Conservation (phyloP, 2,329 filamentous ascomycete species). For the Exserohilum rostratum region DNA sequence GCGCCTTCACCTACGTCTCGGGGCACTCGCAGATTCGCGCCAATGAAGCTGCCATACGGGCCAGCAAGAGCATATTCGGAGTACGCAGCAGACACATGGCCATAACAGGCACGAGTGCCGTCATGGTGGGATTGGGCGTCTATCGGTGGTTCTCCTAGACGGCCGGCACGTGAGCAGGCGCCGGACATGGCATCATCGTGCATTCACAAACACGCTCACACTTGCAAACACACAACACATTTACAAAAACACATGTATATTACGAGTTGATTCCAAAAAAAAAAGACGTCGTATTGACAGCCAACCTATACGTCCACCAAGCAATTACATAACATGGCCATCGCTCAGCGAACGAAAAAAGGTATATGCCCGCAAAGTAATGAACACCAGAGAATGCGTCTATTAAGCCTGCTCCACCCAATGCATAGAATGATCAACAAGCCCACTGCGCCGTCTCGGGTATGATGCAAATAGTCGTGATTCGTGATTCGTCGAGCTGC, state of each 20-base stretch:
- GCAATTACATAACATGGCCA: conserved; percentile 21
- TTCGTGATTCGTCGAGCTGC: conserved; percentile 16
- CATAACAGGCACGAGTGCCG: conserved; percentile 49
- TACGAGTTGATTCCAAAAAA: not conserved
- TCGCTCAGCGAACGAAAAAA: conserved; percentile 14
- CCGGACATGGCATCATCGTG: not conserved
- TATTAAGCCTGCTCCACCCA: conserved; percentile 29
- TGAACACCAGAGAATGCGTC: conserved; percentile 35
- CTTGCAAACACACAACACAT: not conserved
- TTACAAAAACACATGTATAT: not conserved
- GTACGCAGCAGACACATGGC: conserved; percentile 49
- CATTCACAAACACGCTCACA: not conserved
- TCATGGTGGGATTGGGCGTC: conserved; percentile 52
- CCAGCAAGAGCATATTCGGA: conserved; percentile 50
- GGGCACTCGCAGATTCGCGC: conserved; percentile 53
- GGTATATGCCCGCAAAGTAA: conserved; percentile 21
- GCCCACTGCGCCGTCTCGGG: conserved; percentile 25
- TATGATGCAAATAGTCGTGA: conserved; percentile 28
- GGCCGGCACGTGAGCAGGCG: not conserved
- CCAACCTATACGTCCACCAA: conserved; percentile 1
- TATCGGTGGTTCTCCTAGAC: conserved; percentile 50
- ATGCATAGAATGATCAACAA: conserved; percentile 27
- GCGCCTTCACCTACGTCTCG: conserved; percentile 54
- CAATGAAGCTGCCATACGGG: conserved; percentile 50
- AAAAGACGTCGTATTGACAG: not conserved